These are phyloP conservation scores for Fusarium floridanum DNA, from an alignment of 2,329 filamentous ascomycete genomes.

Conservation along the genomic window DNA sequence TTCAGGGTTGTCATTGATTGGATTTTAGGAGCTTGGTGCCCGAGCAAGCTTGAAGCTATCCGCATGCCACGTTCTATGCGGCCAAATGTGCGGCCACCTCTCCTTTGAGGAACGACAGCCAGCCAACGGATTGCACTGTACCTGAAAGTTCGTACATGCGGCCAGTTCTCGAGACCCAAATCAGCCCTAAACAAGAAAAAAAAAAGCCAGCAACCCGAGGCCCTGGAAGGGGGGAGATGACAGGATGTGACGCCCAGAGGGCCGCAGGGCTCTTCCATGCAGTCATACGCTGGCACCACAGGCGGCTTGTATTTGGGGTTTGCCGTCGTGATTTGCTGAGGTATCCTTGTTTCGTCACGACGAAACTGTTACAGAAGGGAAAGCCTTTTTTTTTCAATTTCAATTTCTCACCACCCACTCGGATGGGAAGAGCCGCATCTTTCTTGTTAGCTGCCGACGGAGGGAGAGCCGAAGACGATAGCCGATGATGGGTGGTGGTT, in stretches of 20 bases:
- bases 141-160: constrained; percentile 23
- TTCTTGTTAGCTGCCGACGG: not conserved
- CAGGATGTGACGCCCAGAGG: constrained; percentile 14
- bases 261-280: constrained; percentile 17
- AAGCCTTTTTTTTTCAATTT: not conserved
- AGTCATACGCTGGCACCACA: constrained; percentile 44
- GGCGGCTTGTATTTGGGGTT: constrained; percentile 34
- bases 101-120: constrained; percentile 6
- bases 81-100: constrained; percentile 31
- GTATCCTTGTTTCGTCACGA: constrained; percentile 35
- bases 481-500: not conserved
- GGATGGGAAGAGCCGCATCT: constrained; percentile 30
- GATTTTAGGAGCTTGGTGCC: constrained; percentile 16
- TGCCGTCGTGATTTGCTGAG: constrained; percentile 30
- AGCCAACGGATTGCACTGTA: constrained; percentile 11
- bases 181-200: constrained; percentile 11
- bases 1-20: constrained; percentile 3
- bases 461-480: not conserved
- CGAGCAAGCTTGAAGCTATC: constrained; percentile 6
- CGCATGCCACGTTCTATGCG: constrained; percentile 40
- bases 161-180: constrained; percentile 37
- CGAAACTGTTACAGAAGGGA: not conserved
- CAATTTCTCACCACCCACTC: not conserved
- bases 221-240: constrained; percentile 22
- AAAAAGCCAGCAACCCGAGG: constrained; percentile 17